phyloP scores from a whole-genome alignment of 768 basidiomycete genomes.

The Boletus insuetus region DNA sequence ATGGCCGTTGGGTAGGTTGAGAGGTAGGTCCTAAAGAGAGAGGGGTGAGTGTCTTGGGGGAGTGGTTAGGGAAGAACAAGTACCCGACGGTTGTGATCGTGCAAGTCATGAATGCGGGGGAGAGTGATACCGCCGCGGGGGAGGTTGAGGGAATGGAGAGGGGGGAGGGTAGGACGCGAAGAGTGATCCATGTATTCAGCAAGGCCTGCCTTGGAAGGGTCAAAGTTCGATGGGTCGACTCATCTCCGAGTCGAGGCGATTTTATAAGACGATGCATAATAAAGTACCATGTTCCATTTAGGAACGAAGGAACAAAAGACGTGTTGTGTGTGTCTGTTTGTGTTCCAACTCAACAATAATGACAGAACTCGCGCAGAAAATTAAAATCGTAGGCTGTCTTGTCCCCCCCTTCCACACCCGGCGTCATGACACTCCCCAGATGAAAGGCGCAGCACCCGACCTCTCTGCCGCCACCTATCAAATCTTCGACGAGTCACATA shows the following conservation, averaged over 20 bases:
- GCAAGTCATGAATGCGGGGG: constrained; percentile 9
- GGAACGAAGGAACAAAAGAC: background rate
- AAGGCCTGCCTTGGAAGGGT: constrained; percentile 20
- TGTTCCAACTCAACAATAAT: constrained; percentile 8
- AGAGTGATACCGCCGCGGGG: constrained; percentile 2
- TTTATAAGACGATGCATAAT: constrained; percentile 10
- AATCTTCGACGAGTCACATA: constrained; percentile 92
- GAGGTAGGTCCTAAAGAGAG: background rate
- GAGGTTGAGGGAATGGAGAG: constrained; percentile 49
- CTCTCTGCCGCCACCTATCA: constrained; percentile 89
- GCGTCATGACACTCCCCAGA: constrained; percentile 43
- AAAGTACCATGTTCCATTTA: background rate
- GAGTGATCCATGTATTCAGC: constrained; percentile 18
- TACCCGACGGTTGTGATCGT: constrained; percentile 9
- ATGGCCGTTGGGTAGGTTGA: too few species aligned
- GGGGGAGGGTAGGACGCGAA: constrained; percentile 50
- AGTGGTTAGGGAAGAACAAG: background rate
- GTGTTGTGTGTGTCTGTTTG: background rate
- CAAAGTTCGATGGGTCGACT: background rate
- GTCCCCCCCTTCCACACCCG: background rate
- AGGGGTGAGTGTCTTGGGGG: background rate
- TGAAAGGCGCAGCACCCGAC: constrained; percentile 79
- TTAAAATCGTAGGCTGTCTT: constrained; percentile 29
- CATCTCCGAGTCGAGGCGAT: background rate
- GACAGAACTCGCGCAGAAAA: constrained; percentile 30